Base-by-base conservation (phyloP, 176 grass and related monocot genomes). In the Avena sativa region DNA sequence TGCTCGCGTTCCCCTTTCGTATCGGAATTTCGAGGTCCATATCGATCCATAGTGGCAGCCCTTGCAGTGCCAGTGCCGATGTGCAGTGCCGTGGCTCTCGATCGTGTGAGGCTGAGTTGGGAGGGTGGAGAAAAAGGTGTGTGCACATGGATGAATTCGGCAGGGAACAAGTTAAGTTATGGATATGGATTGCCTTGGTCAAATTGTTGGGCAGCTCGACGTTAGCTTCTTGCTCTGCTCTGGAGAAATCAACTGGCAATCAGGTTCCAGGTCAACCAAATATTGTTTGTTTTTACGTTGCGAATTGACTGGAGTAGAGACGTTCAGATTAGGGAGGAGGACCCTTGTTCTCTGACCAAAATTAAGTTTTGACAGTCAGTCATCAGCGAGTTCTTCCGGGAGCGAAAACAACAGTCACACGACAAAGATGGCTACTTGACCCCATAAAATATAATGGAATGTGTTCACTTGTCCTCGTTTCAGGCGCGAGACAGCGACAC, bases 1-100 rank as follows among this genome's bases (percentile, higher is more conserved):
- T 26, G 28, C 64, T 14, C 32, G 74, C 81, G 75, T 21, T 16
- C 23, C 47, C 47, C 88, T 82, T 84, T 81, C 86, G 68, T 59
- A 46, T 91, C 86, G 61, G 81, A 46, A 62, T 85, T 88, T 30
- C 20, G 28, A 76, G 85, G 86, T 81, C 86, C 43, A 49, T 48
- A 21, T 57, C 89, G 74, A 15, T 40, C 80, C 89, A 1, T 86
- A 59, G 79, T 77, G 74, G 74, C 74, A 77, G 64, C 38, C 38
- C 38, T 63, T 2, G 28, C 28, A 30, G 28, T 30, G 28, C 28
- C 73, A 76, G 49, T 76, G 73, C 49, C 9, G 73, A 16, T 76
- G 73, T 76, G 20, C 49, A 56, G 63, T 79, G 61, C 77, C 16
- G 49, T 1, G 46, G 7, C 13, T 28, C 48, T 23, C 47, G 36